A percentile compares a stretch with the other conserved stretches of the same genome.
Evolutionary conservation across 2,329 filamentous ascomycete genomes (phyloP).

Genomic region (Calonectria hawksworthii): DNA sequence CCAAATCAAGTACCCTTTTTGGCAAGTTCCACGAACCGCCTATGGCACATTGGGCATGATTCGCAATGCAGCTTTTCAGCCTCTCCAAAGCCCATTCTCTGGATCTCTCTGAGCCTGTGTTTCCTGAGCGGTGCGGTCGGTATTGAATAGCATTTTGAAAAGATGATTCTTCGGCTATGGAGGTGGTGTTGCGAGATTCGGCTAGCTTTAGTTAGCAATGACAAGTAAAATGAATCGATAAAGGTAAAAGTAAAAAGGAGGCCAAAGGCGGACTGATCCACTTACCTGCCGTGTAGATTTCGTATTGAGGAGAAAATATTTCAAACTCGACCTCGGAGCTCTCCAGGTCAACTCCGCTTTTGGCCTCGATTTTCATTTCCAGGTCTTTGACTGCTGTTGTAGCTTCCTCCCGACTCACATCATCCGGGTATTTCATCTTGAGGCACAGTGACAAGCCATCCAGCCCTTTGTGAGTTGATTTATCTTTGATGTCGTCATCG

Average conservation of each 20-base stretch:
- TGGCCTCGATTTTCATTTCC: neutral
- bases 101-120: neutral
- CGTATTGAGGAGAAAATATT: neutral
- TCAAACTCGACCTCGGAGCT: neutral
- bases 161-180: neutral
- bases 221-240: neutral
- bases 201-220: neutral
- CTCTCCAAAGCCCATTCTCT: neutral
- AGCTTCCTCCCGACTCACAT: neutral
- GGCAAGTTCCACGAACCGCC: neutral
- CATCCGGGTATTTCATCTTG: neutral
- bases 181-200: too few relatives aligned
- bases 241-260: neutral
- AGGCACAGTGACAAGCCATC: neutral
- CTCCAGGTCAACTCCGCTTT: neutral
- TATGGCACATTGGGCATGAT: neutral
- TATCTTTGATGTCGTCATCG: neutral
- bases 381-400: neutral
- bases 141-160: neutral
- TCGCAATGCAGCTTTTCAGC: neutral
- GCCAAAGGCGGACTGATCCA: neutral
- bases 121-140: neutral
- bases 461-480: neutral
- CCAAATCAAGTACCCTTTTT: neutral
- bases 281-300: neutral